Evolutionary conservation across 495 filamentous ascomycete species (phyloP), one percentile per base, ranked within the genome.

Genomic region (Terfezia boudieri): DNA sequence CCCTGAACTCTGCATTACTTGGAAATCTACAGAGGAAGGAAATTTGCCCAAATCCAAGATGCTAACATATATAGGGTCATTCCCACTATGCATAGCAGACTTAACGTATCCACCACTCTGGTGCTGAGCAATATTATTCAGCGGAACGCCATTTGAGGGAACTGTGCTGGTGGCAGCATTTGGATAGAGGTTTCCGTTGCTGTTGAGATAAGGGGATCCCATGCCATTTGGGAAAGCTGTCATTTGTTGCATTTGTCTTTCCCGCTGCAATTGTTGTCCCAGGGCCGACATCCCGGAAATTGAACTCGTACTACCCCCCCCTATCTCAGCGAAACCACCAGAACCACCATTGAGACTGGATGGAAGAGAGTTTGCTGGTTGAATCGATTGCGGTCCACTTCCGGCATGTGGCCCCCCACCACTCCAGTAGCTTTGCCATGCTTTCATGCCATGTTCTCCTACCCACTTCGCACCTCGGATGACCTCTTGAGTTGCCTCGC

Each of bases 351-450:
- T 46, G 41, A 46, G 41, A 46, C 17, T 46, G 8, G 41, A 46
- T 14, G 41, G 41, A 4, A 46, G 41, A 32, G 26, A 32, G 2
- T 32, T 32, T 5, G 26, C 26, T 2, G 41, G 41, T 9, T 14
- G 41, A 46, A 5, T 46, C 14, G 12, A 20, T 14, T 46, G 12
- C 17, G 41, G 41, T 20, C 46, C 32, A 7, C 26, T 59, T 26
- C 58, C 53, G 5, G 6, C 49, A 51, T 16, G 11, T 51, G 1
- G 12, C 12, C 17, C 17, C 22, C 38, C 37, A 36, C 62, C 57
- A 55, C 82, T 84, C 83, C 84, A 90, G 67, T 96, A 95, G 60
- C 73, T 84, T 59, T 86, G 87, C 78, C 86, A 92, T 0, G 81
- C 81, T 60, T 92, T 86, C 58, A 81, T 73, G 6, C 87, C 82